Evolutionary conservation across 306 rosid species (phyloP), one percentile per base, ranked within the genome.

Genomic region (Lathyrus aphaca): DNA sequence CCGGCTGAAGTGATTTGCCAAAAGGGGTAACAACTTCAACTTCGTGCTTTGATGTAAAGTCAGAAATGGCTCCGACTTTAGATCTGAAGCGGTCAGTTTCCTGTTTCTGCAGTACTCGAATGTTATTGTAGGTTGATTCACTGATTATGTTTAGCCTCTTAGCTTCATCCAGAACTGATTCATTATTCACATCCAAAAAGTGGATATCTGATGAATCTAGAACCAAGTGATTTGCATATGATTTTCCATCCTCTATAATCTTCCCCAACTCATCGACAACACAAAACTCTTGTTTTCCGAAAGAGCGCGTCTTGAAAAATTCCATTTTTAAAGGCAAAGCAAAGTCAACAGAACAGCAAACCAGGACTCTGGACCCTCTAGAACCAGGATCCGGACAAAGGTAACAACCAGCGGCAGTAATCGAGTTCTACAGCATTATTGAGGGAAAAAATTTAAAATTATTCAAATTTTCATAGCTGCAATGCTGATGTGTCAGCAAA

Each of bases 331-430:
- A 82, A 55, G 99, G 97, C 61, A 86, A 72, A 71, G 87, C 85
- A 73, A 76, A 75, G 60, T 84, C 82, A 46, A 87, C 88, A 6
- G 96, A 88, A 81, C 85, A 80, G 66, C 89, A 91, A 60, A 88
- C 92, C 77, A 94, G 53, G 71, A 75, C 80, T 83, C 85, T 84
- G 72, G 81, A 83, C 71, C 97, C 97, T 73, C 38, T 84, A 44
- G 97, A 90, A 67, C 96, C 89, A 5, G 99, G 97, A 73, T 88
- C 89, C 4, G 97, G 99, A 79, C 92, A 88, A 65, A 94, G 90
- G 86, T 88, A 94, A 77, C 99, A 94, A 40, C 96, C 99, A 46
- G 89, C 99, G 5, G 82, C 95, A 13, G 95, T 94, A 45, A 91
- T 73, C 66, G 96, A 94, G 29, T 84, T 91, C 99, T 94, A 53